Conservation (phyloP, 1,139 yeast genomes). For the Meyerozyma sp. region DNA sequence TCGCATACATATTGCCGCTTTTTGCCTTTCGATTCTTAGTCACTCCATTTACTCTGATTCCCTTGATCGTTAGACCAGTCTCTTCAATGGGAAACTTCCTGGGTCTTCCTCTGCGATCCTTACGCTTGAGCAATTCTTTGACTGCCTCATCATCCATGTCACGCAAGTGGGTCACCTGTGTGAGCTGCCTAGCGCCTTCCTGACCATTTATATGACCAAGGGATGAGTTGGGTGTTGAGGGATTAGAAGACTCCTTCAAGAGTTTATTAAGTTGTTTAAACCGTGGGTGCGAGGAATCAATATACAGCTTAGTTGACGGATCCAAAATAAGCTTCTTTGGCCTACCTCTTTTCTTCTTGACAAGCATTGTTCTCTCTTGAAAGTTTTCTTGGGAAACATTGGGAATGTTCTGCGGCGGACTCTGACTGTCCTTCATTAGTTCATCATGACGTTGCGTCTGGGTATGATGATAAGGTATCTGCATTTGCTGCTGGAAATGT, state of each 20-base stretch:
- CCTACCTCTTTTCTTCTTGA: conserved; percentile 39
- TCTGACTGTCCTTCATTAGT: conserved; percentile 2
- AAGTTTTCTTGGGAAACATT: neutral
- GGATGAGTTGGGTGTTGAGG: conserved; percentile 3
- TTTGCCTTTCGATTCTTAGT: conserved; percentile 19
- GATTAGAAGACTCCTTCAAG: conserved; percentile 19
- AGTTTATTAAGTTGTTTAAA: conserved; percentile 35
- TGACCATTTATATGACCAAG: neutral
- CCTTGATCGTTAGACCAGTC: conserved; percentile 44
- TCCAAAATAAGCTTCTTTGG: conserved; percentile 41
- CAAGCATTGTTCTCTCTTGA: conserved; percentile 2
- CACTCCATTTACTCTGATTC: conserved; percentile 39
- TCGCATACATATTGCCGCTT: conserved; percentile 2
- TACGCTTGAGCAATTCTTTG: conserved; percentile 32
- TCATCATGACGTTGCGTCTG: conserved; percentile 4
- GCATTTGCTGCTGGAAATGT: conserved; percentile 4
- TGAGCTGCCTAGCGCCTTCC: neutral
- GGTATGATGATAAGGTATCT: conserved; percentile 4
- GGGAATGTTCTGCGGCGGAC: neutral
- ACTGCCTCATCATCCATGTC: conserved; percentile 26
- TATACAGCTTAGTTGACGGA: conserved; percentile 36
- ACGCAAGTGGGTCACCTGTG: neutral
- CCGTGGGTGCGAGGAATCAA: conserved; percentile 41
- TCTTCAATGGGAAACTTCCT: conserved; percentile 47
- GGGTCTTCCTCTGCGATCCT: conserved; percentile 47